Base-by-base conservation (phyloP, 2,329 filamentous ascomycete genomes). In the Ascochyta viciae-villosae region DNA sequence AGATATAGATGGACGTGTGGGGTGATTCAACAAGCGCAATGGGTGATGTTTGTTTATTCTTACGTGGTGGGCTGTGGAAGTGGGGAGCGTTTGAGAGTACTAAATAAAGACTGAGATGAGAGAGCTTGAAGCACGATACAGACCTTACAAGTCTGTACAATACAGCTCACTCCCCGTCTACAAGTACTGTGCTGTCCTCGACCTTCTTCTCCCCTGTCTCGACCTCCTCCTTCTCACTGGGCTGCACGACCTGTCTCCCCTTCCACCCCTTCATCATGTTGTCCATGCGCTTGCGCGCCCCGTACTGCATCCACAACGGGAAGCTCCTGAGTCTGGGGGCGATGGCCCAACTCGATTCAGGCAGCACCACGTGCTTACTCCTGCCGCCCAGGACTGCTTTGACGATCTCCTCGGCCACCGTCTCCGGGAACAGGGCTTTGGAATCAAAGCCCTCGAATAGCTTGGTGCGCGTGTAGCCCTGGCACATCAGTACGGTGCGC, bases 401-500 rank as follows among this genome's bases (percentile, higher is more conserved):
- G 0, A 88, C 85, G 47, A 90, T 81, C 6, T 78, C 82, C 64
- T 89, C 85, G 0, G 87, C 87, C 12, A 91, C 86, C 2, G 83
- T 87, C 71, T 86, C 86, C 0, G 85, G 80, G 61, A 85, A 78
- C 55, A 89, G 73, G 29, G 83, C 67, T 1, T 82, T 78, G 16
- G 82, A 81, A 6, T 79, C 74, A 64, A 87, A 84, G 1, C 84
- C 84, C 26, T 78, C 73, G 64, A 89, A 88, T 9, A 89, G 77
- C n/a, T 80, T 72, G 1, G 82, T 90, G 67, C 81, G 84, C 64
- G 81, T 87, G 72, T 85, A 89, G 41, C 81, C 84, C 65, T 85
- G 88, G 60, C 85, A 86, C 44, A 90, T 82, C 7, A 87, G 66
- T n/a, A 91, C 82, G 4, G 88, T 90, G 45, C 88, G 81, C 26